Conservation (phyloP, 2,329 filamentous ascomycete genomes). For the Clonostachys byssicola region DNA sequence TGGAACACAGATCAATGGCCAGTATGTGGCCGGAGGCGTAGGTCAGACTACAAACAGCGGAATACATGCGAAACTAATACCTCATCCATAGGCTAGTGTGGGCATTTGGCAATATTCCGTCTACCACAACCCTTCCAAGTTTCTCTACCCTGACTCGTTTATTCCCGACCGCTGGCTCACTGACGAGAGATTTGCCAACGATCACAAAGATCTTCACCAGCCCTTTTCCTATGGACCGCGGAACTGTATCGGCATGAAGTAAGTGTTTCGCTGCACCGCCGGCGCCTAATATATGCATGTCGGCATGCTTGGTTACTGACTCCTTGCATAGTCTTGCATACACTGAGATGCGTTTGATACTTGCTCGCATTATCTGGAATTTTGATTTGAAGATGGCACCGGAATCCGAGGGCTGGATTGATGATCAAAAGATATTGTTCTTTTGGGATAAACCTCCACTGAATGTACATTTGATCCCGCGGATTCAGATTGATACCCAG, state of each 20-base stretch:
- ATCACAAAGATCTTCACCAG: background rate
- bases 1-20: background rate
- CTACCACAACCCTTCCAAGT: conserved; percentile 9
- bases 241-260: background rate
- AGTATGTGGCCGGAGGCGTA: background rate
- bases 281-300: no score
- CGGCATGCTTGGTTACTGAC: no score
- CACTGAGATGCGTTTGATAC: background rate
- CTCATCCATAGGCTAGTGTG: no score
- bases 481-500: no score
- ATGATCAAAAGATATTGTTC: background rate
- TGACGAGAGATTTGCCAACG: background rate
- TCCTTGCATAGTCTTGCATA: background rate
- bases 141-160: conserved; percentile 14
- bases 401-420: background rate
- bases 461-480: no score
- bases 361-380: background rate
- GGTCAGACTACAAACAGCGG: background rate
- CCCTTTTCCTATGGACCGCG: background rate
- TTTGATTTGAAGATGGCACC: background rate
- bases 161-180: no score
- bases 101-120: no score
- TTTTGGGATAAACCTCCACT: conserved; percentile 2
- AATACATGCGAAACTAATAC: no score
- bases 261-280: background rate